phyloP scores from a whole-genome alignment of 306 rosid genomes.

The Quercus engelmannii region DNA sequence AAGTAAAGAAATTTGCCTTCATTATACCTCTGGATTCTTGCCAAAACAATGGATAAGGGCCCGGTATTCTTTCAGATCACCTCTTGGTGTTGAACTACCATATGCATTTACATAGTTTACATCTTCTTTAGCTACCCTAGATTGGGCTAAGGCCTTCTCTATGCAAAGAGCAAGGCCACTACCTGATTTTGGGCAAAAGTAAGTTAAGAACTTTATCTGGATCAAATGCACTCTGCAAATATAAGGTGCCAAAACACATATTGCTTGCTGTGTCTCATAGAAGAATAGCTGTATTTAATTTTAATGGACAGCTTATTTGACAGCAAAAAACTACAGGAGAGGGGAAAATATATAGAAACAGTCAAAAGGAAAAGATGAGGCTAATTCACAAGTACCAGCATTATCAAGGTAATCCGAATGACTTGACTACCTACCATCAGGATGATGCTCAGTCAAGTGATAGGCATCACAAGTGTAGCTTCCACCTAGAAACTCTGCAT shows the following conservation, averaged over 20 bases:
- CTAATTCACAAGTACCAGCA: not conserved
- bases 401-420: not conserved
- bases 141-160: constrained; percentile 75
- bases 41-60: constrained; percentile 90
- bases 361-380: not conserved
- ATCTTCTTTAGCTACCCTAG: constrained; percentile 78
- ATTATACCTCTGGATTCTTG: constrained; percentile 63
- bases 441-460: constrained; percentile 86
- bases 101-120: constrained; percentile 94
- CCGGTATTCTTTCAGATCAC: constrained; percentile 86
- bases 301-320: not conserved
- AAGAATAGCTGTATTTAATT: not conserved
- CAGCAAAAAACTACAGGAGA: not conserved
- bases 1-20: not conserved
- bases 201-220: not conserved
- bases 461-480: constrained; percentile 88
- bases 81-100: constrained; percentile 85
- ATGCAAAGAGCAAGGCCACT: constrained; percentile 81
- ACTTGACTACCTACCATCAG: constrained; percentile 64
- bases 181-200: constrained; percentile 40
- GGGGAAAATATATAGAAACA: not conserved
- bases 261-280: not conserved
- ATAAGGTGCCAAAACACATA: not conserved
- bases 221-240: not conserved
- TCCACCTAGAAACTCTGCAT: constrained; percentile 97